A percentile compares a stretch with the other conserved stretches of the same genome.
Evolutionary conservation across 805 yeast species (phyloP).

Genomic region (Yarrowia sp.): DNA sequence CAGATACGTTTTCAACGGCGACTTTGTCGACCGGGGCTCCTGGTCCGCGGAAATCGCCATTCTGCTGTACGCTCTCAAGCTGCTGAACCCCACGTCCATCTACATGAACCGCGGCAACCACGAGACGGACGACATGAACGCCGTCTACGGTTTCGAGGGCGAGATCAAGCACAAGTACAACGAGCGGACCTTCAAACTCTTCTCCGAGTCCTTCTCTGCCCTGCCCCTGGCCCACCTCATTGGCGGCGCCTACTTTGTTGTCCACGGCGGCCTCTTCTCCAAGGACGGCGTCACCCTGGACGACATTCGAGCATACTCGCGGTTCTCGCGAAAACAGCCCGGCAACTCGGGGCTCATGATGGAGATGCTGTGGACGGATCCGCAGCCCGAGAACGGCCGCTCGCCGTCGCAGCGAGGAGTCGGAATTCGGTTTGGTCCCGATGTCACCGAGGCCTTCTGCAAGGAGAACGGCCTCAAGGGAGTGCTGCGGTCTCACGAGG

Average conservation of each 20-base stretch:
- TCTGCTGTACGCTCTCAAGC: slow-evolving; percentile 70
- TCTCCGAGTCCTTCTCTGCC: slow-evolving; percentile 79
- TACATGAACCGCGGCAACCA: slow-evolving; percentile 93
- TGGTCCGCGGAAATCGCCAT: slow-evolving; percentile 98
- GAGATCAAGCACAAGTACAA: slow-evolving; percentile 91
- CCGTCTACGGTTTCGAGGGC: slow-evolving; percentile 92
- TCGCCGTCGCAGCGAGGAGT: slow-evolving; percentile 91
- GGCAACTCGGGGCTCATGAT: slow-evolving; percentile 89
- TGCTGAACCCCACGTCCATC: slow-evolving; percentile 65
- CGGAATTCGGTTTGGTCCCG: slow-evolving; percentile 96
- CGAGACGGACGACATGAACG: slow-evolving; percentile 95
- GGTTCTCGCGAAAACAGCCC: slow-evolving; percentile 73
- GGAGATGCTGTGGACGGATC: slow-evolving; percentile 98
- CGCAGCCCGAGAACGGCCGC: slow-evolving; percentile 74
- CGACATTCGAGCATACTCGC: slow-evolving; percentile 68
- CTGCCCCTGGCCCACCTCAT: slow-evolving; percentile 84
- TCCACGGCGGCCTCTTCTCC: slow-evolving; percentile 95
- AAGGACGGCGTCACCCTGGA: slow-evolving; percentile 66
- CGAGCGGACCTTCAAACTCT: slow-evolving; percentile 73
- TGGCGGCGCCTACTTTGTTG: slow-evolving; percentile 73
- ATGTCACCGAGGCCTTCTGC: slow-evolving; percentile 78
- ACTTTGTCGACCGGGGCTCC: slow-evolving; percentile 95
- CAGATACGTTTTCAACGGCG: slow-evolving; percentile 88
- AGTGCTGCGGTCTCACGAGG: slow-evolving; percentile 92
- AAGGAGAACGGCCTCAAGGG: slow-evolving; percentile 67